Base-by-base conservation (phyloP, 176 grass and related monocot genomes). In the Raddia guianensis region DNA sequence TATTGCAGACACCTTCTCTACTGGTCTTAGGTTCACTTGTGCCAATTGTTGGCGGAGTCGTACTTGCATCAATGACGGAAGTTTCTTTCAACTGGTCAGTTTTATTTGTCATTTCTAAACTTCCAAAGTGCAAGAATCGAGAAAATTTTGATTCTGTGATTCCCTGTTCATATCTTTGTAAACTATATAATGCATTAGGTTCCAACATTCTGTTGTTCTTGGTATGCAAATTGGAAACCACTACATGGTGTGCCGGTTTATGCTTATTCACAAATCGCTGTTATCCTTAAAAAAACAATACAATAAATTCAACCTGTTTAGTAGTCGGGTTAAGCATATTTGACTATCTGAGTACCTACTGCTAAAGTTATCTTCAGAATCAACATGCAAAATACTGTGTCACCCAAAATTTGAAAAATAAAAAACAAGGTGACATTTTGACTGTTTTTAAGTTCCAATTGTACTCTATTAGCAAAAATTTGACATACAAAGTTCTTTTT, bases 51-150 rank as follows among this genome's bases (percentile, higher is more conserved):
- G 88, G 96, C 46, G 96, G 96, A 69, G 96, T 99, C 59, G 88
- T 88, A 8, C 61, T 99, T 64, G 92, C 96, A 59, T 99, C 96
- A 9, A 80, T 95, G 64, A 99, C 96, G 47, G 96, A 99, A 95
- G 90, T 86, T 81, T 99, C 96, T 67, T 99, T 99, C 75, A 99
- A 99, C 70, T 99, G 96, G 96, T 98, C 60, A 85, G 81, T 74
- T 9, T 8, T 56, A 65, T 12, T 15, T 58, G 48, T 35, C 46
- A 63, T 65, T 62, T 50, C 16, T 59, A 75, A 49, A 65, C 51
- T 68, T 46, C 13, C 20, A 57, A 14, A 33, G 40, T 57, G 49
- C 57, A 55, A 75, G 77, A 16, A 57, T 34, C 66, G 12, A 44
- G 1, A 37, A 59, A 19, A 15, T 3, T 20, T 76, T n/a, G 15